Conservation (phyloP, 352 stramenopile species). For the Globisporangium megalacanthum region DNA sequence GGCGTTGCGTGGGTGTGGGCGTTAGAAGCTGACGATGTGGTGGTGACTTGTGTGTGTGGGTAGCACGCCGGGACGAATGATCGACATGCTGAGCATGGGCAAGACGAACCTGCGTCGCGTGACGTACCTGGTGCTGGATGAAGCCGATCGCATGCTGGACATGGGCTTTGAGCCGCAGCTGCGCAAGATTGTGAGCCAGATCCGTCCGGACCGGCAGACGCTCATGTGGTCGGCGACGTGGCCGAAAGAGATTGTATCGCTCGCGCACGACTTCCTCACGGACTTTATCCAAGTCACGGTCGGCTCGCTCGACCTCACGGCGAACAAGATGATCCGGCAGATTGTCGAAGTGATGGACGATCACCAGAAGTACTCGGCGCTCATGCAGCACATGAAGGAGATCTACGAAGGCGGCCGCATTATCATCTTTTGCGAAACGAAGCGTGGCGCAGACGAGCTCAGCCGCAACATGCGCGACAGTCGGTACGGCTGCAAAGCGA, state of each 20-base stretch:
- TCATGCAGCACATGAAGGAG: conserved; percentile 77
- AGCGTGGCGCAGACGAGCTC: conserved; percentile 97
- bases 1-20: not conserved
- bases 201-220: conserved; percentile 96
- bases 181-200: conserved; percentile 96
- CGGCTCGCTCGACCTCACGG: conserved; percentile 94
- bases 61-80: conserved; percentile 95
- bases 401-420: conserved; percentile 91
- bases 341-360: conserved; percentile 96
- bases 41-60: not conserved
- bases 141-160: conserved; percentile 96
- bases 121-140: conserved; percentile 98
- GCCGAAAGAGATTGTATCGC: conserved; percentile 96
- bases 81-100: conserved; percentile 96
- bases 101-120: conserved; percentile 96
- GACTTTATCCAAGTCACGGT: conserved; percentile 97
- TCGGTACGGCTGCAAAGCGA: conserved; percentile 94
- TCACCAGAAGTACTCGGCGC: conserved; percentile 93
- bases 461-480: conserved; percentile 90
- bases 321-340: conserved; percentile 98
- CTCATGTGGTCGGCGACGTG: conserved; percentile 99
- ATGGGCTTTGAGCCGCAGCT: conserved; percentile 95
- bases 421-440: conserved; percentile 99
- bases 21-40: not conserved
- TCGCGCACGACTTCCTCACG: conserved; percentile 97